Conservation (phyloP, 2,329 filamentous ascomycete species). For the Fusarium dlaminii region DNA sequence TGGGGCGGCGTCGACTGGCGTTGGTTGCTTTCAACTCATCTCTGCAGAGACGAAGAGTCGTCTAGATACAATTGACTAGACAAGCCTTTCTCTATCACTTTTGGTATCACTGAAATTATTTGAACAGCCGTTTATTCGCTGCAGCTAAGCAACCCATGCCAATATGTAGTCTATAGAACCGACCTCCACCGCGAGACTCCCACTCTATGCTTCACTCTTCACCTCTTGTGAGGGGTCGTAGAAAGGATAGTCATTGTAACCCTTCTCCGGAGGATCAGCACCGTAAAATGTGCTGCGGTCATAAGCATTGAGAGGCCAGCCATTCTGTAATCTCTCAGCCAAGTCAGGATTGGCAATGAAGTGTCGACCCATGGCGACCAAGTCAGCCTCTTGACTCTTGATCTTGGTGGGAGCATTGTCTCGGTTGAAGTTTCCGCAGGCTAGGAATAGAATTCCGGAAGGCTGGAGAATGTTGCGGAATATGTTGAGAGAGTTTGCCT, state of each 20-base stretch:
- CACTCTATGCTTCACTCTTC: not conserved
- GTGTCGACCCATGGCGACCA: slow-evolving; percentile 45
- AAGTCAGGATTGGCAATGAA: slow-evolving; percentile 50
- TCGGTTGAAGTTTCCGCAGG: slow-evolving; percentile 57
- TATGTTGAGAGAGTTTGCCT: slow-evolving; percentile 47
- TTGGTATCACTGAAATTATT: fast-evolving
- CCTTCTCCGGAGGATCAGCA: slow-evolving; percentile 31
- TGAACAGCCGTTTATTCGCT: not conserved
- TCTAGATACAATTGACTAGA: not conserved
- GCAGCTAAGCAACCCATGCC: not conserved
- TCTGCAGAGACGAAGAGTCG: not conserved
- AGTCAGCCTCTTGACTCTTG: slow-evolving; percentile 44
- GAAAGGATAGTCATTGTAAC: slow-evolving; percentile 45
- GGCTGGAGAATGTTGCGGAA: slow-evolving; percentile 54
- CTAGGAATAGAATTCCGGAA: slow-evolving; percentile 55
- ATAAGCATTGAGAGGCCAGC: slow-evolving; percentile 50
- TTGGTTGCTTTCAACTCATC: not conserved
- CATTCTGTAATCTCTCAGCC: slow-evolving; percentile 50
- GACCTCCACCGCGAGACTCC: not conserved
- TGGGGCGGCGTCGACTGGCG: not conserved
- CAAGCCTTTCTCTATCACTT: not conserved
- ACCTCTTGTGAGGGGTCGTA: not conserved
- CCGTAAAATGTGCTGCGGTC: slow-evolving; percentile 53
- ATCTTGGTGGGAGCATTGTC: slow-evolving; percentile 42
- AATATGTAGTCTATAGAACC: not conserved